Base-by-base conservation (phyloP, 768 basidiomycete species). In the Russula sp. region DNA sequence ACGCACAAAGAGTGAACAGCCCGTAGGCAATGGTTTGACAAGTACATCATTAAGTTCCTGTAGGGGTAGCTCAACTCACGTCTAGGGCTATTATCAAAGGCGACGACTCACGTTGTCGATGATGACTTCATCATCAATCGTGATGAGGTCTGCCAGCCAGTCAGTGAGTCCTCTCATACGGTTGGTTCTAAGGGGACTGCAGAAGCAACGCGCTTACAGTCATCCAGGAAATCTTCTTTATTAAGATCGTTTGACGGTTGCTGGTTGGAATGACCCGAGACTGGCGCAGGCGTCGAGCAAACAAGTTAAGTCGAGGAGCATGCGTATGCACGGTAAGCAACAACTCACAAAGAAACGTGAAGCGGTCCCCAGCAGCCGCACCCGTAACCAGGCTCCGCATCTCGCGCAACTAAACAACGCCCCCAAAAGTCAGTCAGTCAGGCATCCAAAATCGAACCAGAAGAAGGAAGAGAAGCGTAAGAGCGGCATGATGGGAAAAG, bases 261-360 rank as follows among this genome's bases (percentile, higher is more conserved):
- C 52, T 63, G 62, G 34, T 63, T 63, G 20, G 57, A 63, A 16
- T 63, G 57, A 7, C 62, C 62, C 0, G 57, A 63, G 11, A 35
- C 62, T 63, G 13, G 16, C 10, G 29, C 10, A 18, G 43, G 8
- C 1, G 45, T 20, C 22, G 34, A 29, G 25, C 25, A 29, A 29
- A 3, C 25, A 29, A 29, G 25, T 29, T 29, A 29, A 29, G 25
- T 29, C 25, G 25, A 29, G 25, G 25, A 29, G 25, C 25, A 29
- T 29, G 25, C 25, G 3, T 3, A 3, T 29, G 2, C 25, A 29
- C 25, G 25, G 25, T 29, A 3, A 3, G 25, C 25, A 29, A 9
- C 38, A 14, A 63, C 69, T 25, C 47, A 72, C 71, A 72, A 43
- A 70, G 60, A 52, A 72, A 72, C 43, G 60, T 65, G 42, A 69